A percentile compares a stretch with the other conserved stretches of the same genome.
These are phyloP conservation scores for Trichosporon ovoides DNA, from an alignment of 1,284 basidiomycete genomes.

Conservation along the genomic window DNA sequence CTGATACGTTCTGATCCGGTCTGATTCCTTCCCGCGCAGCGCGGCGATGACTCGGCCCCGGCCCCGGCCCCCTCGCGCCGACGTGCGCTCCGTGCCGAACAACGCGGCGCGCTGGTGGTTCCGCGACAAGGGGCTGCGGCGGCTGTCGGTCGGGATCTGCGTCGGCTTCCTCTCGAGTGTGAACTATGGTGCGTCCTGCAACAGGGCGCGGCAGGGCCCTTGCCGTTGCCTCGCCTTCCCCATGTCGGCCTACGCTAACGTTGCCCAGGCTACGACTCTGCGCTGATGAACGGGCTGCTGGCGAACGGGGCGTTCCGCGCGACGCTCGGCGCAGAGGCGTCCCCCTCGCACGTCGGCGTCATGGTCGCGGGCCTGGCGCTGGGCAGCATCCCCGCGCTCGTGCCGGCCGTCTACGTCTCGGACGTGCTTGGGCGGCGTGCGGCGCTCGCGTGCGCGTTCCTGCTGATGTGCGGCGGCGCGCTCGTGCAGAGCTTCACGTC, in stretches of 20 bases:
- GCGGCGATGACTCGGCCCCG: too few relatives aligned
- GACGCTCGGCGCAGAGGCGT: neutral
- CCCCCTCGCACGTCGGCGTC: neutral
- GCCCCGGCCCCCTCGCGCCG: too few relatives aligned
- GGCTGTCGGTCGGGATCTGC: conserved; percentile 1
- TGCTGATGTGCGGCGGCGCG: neutral
- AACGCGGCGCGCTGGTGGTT: conserved; percentile 13
- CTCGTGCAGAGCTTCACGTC: conserved; percentile 12
- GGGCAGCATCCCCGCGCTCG: neutral
- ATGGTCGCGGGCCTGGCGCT: conserved; percentile 6
- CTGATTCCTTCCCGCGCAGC: too few relatives aligned
- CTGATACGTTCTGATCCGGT: too few relatives aligned
- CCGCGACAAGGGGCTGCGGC: conserved; percentile 9
- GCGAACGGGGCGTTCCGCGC: conserved; percentile 6
- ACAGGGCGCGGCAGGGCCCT: neutral
- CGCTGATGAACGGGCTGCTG: conserved; percentile 6
- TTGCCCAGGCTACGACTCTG: conserved; percentile 10
- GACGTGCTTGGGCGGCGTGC: conserved; percentile 5
- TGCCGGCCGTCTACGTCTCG: neutral
- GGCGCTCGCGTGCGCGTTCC: neutral
- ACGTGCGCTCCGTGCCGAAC: conserved; percentile 5
- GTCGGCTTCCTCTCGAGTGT: conserved; percentile 6
- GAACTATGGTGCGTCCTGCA: conserved; percentile 1
- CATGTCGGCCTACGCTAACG: too few relatives aligned
- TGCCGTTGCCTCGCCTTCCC: too few relatives aligned